These are phyloP conservation scores for Vitis amurensis DNA, from an alignment of 164 flowering plant species.

Conservation along the genomic window DNA sequence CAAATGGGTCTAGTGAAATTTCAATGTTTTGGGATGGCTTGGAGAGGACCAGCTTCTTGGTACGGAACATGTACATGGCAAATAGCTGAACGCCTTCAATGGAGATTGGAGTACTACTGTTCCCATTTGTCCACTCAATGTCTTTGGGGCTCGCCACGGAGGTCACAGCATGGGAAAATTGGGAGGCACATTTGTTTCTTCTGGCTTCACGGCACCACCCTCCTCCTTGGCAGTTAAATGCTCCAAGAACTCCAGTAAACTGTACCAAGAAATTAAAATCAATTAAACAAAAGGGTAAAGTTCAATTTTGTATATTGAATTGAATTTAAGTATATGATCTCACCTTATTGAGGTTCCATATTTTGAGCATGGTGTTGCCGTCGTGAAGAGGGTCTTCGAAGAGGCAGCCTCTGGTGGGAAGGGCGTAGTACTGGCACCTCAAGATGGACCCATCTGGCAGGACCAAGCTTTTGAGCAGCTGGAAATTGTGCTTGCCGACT, in stretches of 20 bases:
- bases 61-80: constrained; percentile 51
- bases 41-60: constrained; percentile 51
- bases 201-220: constrained; percentile 73
- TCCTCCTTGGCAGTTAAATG: constrained; percentile 84
- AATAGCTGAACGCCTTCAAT: constrained; percentile 47
- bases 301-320: background rate
- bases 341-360: constrained; percentile 88
- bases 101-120: constrained; percentile 31
- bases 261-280: constrained; percentile 5
- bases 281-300: background rate
- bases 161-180: constrained; percentile 49
- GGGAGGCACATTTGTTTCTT: constrained; percentile 51
- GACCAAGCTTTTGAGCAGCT: constrained; percentile 59
- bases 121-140: constrained; percentile 72
- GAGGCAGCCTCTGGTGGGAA: constrained; percentile 75
- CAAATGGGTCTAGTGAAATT: constrained; percentile 62
- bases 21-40: constrained; percentile 40
- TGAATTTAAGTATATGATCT: background rate
- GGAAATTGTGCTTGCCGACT: constrained; percentile 73
- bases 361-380: constrained; percentile 87
- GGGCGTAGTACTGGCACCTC: constrained; percentile 67
- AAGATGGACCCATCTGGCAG: constrained; percentile 78
- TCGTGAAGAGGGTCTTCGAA: constrained; percentile 78
- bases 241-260: constrained; percentile 65
- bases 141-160: constrained; percentile 41